These are phyloP conservation scores for Suillus plorans DNA, from an alignment of 768 basidiomycete species.

Conservation along the genomic window DNA sequence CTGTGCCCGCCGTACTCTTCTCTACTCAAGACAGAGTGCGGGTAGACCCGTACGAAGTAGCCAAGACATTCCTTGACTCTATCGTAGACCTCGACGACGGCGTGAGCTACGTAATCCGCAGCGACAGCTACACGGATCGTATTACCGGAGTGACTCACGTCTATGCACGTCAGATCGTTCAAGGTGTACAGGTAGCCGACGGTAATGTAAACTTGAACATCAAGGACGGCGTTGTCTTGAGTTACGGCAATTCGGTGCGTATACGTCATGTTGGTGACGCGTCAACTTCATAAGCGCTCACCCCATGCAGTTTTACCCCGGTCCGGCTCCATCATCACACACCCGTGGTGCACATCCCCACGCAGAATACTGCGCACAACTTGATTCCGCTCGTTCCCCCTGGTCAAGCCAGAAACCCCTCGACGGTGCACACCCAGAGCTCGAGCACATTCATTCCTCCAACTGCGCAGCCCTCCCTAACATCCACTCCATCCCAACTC, in stretches of 20 bases:
- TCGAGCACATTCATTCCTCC: conserved; percentile 49
- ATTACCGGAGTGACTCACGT: conserved; percentile 87
- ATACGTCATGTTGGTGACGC: not conserved
- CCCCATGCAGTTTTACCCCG: conserved; percentile 69
- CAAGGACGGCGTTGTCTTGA: conserved; percentile 78
- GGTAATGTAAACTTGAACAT: conserved; percentile 94
- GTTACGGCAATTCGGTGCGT: conserved; percentile 85
- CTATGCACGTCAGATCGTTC: conserved; percentile 81
- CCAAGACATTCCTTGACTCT: conserved; percentile 53
- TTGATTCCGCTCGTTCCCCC: conserved; percentile 32
- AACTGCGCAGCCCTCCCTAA: conserved; percentile 56
- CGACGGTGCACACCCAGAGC: conserved; percentile 10
- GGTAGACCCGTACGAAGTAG: conserved; percentile 60
- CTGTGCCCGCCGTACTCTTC: conserved; percentile 35
- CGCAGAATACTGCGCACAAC: conserved; percentile 50
- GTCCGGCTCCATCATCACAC: conserved; percentile 45
- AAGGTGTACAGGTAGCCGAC: conserved; percentile 86
- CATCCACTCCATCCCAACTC: conserved; percentile 28
- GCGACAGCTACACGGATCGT: conserved; percentile 85
- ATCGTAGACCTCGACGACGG: conserved; percentile 36
- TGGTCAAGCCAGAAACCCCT: conserved; percentile 31
- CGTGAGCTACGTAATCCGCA: conserved; percentile 58
- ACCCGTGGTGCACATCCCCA: conserved; percentile 43
- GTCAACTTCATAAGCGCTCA: conserved; percentile 9
- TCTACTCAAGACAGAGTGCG: conserved; percentile 36